These are phyloP conservation scores for Hyparrhenia diplandra DNA, from an alignment of 176 grass and related monocot species.

Conservation along the genomic window DNA sequence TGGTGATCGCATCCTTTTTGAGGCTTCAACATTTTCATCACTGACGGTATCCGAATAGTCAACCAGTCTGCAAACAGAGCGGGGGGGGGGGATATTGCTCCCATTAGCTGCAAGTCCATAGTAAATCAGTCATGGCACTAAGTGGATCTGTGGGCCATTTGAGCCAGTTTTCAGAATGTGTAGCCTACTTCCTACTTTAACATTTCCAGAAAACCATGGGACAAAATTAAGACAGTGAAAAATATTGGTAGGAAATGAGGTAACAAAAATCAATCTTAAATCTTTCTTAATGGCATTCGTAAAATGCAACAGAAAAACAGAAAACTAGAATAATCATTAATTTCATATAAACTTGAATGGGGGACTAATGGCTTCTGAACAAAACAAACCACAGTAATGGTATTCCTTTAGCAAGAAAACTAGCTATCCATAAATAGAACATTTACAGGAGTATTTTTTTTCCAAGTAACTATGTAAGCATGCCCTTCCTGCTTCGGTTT, in stretches of 20 bases:
- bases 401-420: constrained; percentile 9
- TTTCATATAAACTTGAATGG: constrained; percentile 4
- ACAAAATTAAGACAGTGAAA: not conserved
- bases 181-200: not conserved
- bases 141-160: not conserved
- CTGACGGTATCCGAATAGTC: constrained; percentile 41
- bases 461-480: not conserved
- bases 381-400: constrained; percentile 1
- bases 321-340: not conserved
- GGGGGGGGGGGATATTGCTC: not conserved
- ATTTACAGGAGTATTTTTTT: not conserved
- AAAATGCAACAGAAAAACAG: not conserved
- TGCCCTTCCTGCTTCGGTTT: constrained; percentile 7
- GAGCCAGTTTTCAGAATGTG: constrained; percentile 22
- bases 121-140: not conserved
- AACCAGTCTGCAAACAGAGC: constrained; percentile 35
- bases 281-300: not conserved
- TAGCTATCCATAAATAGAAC: not conserved
- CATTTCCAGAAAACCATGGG: constrained; percentile 17
- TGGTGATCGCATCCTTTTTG: constrained; percentile 51
- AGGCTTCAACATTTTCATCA: constrained; percentile 52
- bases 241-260: not conserved
- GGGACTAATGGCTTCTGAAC: not conserved
- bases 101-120: constrained; percentile 4
- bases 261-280: not conserved